Percentiles rank a stretch among this genome's conserved stretches.
Conservation (phyloP, 441 rosid species). For the Lepidium campestre region DNA sequence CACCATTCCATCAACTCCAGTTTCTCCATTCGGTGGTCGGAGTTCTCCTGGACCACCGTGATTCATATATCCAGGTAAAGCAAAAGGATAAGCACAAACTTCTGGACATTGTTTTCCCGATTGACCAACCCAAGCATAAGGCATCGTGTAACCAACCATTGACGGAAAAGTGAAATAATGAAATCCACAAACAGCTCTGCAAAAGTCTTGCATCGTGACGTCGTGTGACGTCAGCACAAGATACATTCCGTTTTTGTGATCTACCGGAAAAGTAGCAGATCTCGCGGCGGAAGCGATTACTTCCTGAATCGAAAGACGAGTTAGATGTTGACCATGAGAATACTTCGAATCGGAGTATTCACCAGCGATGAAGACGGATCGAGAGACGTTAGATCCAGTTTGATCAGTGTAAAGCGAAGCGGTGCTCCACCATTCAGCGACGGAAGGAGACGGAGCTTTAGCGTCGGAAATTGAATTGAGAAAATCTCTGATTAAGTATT, state of each 20-base stretch:
- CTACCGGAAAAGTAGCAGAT: constrained; percentile 68
- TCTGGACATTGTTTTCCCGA: constrained; percentile 82
- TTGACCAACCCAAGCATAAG: constrained; percentile 92
- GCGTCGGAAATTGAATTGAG: constrained; percentile 58
- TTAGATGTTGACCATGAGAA: constrained; percentile 56
- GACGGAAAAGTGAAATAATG: constrained; percentile 94
- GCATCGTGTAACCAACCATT: constrained; percentile 83
- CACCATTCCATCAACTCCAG: constrained; percentile 88
- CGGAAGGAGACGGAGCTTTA: constrained; percentile 41
- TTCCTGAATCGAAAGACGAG: constrained; percentile 75
- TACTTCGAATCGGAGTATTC: constrained; percentile 50
- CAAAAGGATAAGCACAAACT: constrained; percentile 86
- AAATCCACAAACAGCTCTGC: constrained; percentile 75
- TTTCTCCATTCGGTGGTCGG: constrained; percentile 69
- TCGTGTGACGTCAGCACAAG: constrained; percentile 65
- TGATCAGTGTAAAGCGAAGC: constrained; percentile 80
- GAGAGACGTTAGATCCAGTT: constrained; percentile 79
- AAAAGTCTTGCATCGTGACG: constrained; percentile 75
- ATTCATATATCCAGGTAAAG: constrained; percentile 79
- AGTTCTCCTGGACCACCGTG: constrained; percentile 54
- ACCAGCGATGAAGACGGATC: constrained; percentile 53
- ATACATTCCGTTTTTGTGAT: constrained; percentile 82
- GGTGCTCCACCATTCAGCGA: constrained; percentile 81
- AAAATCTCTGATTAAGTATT: constrained; percentile 65
- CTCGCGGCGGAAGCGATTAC: constrained; percentile 62